These are phyloP conservation scores for Boletus speciosus DNA, from an alignment of 768 basidiomycete genomes.

Conservation along the genomic window DNA sequence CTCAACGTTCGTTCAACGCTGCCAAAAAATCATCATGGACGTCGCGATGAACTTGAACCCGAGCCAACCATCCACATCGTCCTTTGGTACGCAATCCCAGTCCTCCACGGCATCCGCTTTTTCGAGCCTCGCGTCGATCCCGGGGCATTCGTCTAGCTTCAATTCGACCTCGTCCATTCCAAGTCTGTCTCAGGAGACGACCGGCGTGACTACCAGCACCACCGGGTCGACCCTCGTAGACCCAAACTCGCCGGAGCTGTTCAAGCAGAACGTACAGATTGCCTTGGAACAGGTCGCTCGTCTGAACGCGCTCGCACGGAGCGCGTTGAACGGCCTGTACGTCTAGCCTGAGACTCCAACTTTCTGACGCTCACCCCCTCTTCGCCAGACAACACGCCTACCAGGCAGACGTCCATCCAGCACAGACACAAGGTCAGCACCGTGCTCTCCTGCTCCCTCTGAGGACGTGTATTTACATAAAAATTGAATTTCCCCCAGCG, in stretches of 20 bases:
- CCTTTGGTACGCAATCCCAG: slow-evolving; percentile 13
- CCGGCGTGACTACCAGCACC: neutral
- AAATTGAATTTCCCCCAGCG: slow-evolving; percentile 28
- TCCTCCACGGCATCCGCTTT: slow-evolving; percentile 13
- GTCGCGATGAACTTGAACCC: slow-evolving; percentile 7
- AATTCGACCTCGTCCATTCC: slow-evolving; percentile 11
- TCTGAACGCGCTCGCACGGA: slow-evolving; percentile 47
- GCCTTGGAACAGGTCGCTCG: slow-evolving; percentile 47
- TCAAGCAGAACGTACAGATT: slow-evolving; percentile 54
- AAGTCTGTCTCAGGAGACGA: slow-evolving; percentile 28
- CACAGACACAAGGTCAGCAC: slow-evolving; percentile 51
- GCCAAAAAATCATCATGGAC: slow-evolving; percentile 4
- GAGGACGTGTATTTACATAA: neutral
- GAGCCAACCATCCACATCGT: slow-evolving; percentile 4
- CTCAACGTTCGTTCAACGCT: too few species aligned
- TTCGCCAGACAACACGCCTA: slow-evolving; percentile 56
- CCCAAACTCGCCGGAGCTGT: slow-evolving; percentile 57
- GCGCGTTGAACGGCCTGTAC: slow-evolving; percentile 52
- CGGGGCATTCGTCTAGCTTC: slow-evolving; percentile 6
- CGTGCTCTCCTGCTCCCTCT: too few species aligned
- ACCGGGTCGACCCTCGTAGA: slow-evolving; percentile 33
- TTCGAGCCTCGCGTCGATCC: slow-evolving; percentile 15
- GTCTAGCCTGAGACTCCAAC: slow-evolving; percentile 15
- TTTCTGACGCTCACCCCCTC: neutral
- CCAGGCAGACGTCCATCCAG: slow-evolving; percentile 49